These are phyloP conservation scores for Curvularia hawaiiensis DNA, from an alignment of 2,329 filamentous ascomycete genomes.

Conservation along the genomic window DNA sequence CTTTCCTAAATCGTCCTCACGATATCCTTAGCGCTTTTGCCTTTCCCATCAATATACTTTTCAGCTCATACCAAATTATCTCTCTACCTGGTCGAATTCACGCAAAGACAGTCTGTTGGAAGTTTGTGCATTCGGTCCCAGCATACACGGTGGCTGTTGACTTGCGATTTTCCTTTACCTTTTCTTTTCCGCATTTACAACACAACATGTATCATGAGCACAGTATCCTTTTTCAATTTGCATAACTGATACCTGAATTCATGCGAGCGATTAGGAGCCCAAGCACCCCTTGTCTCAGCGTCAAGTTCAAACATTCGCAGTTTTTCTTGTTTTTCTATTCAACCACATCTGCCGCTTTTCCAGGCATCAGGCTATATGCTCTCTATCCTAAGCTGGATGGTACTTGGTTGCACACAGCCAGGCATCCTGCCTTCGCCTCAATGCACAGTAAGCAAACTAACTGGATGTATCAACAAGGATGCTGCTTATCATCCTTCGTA, in stretches of 20 bases:
- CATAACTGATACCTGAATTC: not conserved
- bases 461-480: not conserved
- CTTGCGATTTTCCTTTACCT: not conserved
- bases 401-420: not conserved
- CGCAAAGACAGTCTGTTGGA: not conserved
- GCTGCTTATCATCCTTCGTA: not conserved
- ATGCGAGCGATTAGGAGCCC: slow-evolving; percentile 4
- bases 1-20: not conserved
- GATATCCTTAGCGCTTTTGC: not conserved
- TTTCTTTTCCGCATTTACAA: not conserved
- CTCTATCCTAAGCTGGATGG: not conserved
- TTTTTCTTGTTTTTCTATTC: not conserved
- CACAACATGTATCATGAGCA: slow-evolving; percentile 1
- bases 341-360: not conserved
- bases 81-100: not conserved
- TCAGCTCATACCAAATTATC: not conserved
- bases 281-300: not conserved
- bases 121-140: not conserved
- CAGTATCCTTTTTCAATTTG: not conserved
- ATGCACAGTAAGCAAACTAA: not conserved
- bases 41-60: not conserved
- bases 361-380: not conserved
- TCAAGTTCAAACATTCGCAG: not conserved
- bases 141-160: not conserved
- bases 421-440: not conserved